Evolutionary conservation across 352 stramenopile species (phyloP), one percentile per base, ranked within the genome.

Genomic region (Sclerospora graminicola): DNA sequence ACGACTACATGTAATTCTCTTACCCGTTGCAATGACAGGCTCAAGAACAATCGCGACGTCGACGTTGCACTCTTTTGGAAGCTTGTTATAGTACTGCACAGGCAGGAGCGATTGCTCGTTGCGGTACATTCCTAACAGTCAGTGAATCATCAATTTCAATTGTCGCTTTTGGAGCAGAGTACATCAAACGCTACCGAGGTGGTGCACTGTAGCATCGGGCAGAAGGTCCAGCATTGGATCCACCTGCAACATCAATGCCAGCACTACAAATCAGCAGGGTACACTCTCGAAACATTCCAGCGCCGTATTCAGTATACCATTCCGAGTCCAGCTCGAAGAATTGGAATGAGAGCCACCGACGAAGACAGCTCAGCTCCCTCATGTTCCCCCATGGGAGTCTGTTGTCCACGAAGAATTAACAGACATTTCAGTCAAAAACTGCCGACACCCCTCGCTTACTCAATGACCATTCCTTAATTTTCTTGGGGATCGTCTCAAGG

Each of bases 11-110:
- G n/a, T 14, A 20, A 8, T 4, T 14, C 9, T 15, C 43, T 40
- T 54, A 89, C 81, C 81, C 15, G 92, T 98, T 8, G 90, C 91
- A 60, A 99, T 98, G 35, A 98, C 75, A 13, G 95, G 95, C 67
- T 99, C 96, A 23, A 99, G 63, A 18, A 99, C 72, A 49, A 98
- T 97, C 7, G 96, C 95, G 26, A 95, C 82, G 43, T 97, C 86
- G 11, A 75, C 64, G 28, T 86, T 74, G 64, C 91, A 96, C 51
- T 95, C 74, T 45, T 96, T 96, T 2, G 96, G 96, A 2, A 99
- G 69, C 51, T 97, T 94, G 80, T 98, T 98, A 73, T 98, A 99
- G 76, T 99, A 99, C 54, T 98, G 89, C n/a, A 98, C 91, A 2
- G 94, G 95, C 20, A 96, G 53, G 7, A 97, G 66, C 33, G 75